Evolutionary conservation across 495 filamentous ascomycete genomes (phyloP).

Genomic region (Cetradonia linearis): DNA sequence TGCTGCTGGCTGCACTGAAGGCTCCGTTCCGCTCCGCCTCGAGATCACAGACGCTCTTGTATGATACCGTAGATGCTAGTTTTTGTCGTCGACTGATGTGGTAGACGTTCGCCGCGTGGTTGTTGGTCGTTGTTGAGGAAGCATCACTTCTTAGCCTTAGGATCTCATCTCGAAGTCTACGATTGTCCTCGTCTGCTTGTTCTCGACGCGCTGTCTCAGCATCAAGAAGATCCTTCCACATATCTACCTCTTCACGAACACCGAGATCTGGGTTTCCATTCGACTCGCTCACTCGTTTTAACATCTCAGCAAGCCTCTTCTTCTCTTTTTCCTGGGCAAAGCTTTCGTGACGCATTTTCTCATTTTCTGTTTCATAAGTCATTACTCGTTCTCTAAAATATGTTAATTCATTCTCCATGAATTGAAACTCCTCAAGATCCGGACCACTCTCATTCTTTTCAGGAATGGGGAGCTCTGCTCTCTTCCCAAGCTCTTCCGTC

Average conservation of each 20-base stretch:
- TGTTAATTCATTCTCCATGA: slow-evolving; percentile 72
- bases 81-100: slow-evolving; percentile 51
- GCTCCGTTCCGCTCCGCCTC: slow-evolving; percentile 47
- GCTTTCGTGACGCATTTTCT: slow-evolving; percentile 65
- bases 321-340: slow-evolving; percentile 71
- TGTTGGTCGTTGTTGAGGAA: slow-evolving; percentile 27
- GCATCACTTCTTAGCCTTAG: slow-evolving; percentile 60
- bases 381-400: slow-evolving; percentile 77
- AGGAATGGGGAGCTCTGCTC: slow-evolving; percentile 33
- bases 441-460: slow-evolving; percentile 46
- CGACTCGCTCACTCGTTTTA: slow-evolving; percentile 56
- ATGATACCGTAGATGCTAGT: slow-evolving; percentile 47
- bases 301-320: slow-evolving; percentile 65
- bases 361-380: slow-evolving; percentile 70
- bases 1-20: slow-evolving; percentile 48
- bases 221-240: slow-evolving; percentile 93
- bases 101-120: slow-evolving; percentile 51
- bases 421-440: slow-evolving; percentile 52
- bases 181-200: slow-evolving; percentile 81
- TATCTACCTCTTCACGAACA: slow-evolving; percentile 75
- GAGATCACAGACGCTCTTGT: slow-evolving; percentile 49
- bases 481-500: slow-evolving; percentile 45
- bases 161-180: slow-evolving; percentile 73
- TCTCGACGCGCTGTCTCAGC: slow-evolving; percentile 83
- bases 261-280: slow-evolving; percentile 56